phyloP scores from a whole-genome alignment of 1,284 basidiomycete species.

The Coniferiporia weirii region DNA sequence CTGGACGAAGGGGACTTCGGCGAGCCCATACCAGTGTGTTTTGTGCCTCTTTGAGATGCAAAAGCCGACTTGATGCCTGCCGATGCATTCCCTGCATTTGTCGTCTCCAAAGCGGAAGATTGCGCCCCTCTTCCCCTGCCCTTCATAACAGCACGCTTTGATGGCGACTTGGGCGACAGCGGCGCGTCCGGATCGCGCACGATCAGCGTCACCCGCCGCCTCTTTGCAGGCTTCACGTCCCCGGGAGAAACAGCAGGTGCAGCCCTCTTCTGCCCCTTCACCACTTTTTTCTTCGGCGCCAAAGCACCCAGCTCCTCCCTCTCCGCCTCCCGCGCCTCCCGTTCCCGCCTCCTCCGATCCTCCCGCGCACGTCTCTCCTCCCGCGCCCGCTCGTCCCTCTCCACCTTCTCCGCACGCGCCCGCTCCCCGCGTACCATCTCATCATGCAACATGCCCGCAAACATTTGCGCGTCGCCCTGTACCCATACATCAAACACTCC shows the following conservation, averaged over 20 bases:
- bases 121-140: background rate
- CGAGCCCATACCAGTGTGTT: background rate
- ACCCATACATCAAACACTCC: conserved; percentile 91
- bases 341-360: background rate
- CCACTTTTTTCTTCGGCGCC: background rate
- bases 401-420: background rate
- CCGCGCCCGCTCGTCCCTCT: background rate
- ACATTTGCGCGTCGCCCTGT: conserved; percentile 82
- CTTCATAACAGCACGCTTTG: background rate
- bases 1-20: background rate
- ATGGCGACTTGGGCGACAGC: background rate
- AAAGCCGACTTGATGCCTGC: background rate
- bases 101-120: background rate
- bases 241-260: background rate
- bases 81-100: background rate
- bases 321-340: background rate
- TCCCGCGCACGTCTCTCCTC: conserved; percentile 6
- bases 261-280: background rate
- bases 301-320: background rate
- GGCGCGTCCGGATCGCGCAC: background rate
- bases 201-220: background rate
- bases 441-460: conserved; percentile 28
- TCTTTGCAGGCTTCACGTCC: background rate
- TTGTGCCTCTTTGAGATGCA: background rate
- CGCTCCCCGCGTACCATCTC: background rate